A percentile compares a stretch with the other conserved stretches of the same genome.
phyloP scores from a whole-genome alignment of 495 filamentous ascomycete genomes.

The Penicillium verhagenii region DNA sequence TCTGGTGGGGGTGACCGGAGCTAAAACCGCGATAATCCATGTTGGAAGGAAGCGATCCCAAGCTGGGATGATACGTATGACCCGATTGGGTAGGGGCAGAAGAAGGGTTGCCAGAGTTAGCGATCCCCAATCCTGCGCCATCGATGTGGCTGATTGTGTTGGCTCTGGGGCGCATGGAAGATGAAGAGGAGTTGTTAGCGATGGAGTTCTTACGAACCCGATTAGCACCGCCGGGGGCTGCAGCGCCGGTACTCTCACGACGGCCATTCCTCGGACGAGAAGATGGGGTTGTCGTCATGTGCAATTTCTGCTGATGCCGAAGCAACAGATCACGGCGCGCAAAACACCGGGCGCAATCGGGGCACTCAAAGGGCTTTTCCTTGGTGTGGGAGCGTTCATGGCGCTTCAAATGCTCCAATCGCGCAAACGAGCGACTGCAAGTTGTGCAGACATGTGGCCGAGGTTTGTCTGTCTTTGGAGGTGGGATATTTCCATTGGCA shows the following conservation, averaged over 20 bases:
- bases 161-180: conserved; percentile 80
- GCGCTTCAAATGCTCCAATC: conserved; percentile 94
- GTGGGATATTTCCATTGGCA: conserved; percentile 47
- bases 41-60: conserved; percentile 61
- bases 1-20: conserved; percentile 50
- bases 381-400: conserved; percentile 99
- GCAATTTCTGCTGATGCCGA: conserved; percentile 97
- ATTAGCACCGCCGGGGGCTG: conserved; percentile 64
- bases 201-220: conserved; percentile 91
- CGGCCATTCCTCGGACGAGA: conserved; percentile 79
- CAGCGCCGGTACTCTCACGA: conserved; percentile 77
- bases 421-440: conserved; percentile 89
- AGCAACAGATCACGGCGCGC: conserved; percentile 89
- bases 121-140: conserved; percentile 67
- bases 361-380: conserved; percentile 98
- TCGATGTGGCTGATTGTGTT: conserved; percentile 98
- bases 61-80: conserved; percentile 64
- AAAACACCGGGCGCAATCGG: conserved; percentile 93
- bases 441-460: conserved; percentile 93
- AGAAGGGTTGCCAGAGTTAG: conserved; percentile 59
- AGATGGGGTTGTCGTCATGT: conserved; percentile 91
- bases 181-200: conserved; percentile 59
- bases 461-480: conserved; percentile 95
- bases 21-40: conserved; percentile 73
- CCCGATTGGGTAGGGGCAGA: conserved; percentile 45